Evolutionary conservation across 1,284 basidiomycete species (phyloP), one percentile per base, ranked within the genome.

Genomic region (Pterulicium gracile): DNA sequence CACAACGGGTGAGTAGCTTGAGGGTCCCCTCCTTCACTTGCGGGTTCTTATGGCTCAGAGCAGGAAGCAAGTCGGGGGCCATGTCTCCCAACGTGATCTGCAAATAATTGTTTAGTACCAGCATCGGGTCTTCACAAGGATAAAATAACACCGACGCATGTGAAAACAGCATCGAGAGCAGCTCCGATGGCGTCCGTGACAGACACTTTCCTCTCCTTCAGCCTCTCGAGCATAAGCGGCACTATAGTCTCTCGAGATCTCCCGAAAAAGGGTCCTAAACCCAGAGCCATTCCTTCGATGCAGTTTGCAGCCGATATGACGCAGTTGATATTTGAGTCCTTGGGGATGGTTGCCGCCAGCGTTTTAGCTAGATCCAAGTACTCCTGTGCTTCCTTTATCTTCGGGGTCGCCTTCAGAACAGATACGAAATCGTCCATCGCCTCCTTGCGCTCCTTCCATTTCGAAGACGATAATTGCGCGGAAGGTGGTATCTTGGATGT

Each of bases 381-480:
- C 57, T 85, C 84, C 15, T 84, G 70, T 1, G 77, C 73, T 54
- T 92, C 88, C 54, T 81, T 79, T 54, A 98, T 85, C 49, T 84
- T 80, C 5, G 85, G 82, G 12, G 86, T 79, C 14, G 77, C 66
- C 45, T 77, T 77, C 27, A 98, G 66, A 15, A 91, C 67, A 13
- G 79, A 77, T 48, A 83, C 70, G 34, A 96, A 72, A 41, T 90
- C 88, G 54, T 97, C 93, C 45, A 98, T 67, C 1, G 79, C 88
- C 57, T 97, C 94, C 57, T 95, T 90, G 22, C 96, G 80, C 54
- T 99, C 96, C 61, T 98, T 97, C 96, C 96, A 99, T 64, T 98
- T 98, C 0, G 88, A 81, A 3, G 94, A 97, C 12, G 79, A 75
- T 45, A 98, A 71, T 48, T 76, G 69, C 3, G 81, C 71, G 47